A percentile compares a stretch with the other conserved stretches of the same genome.
phyloP scores from a whole-genome alignment of 1,284 basidiomycete genomes.

The Marasmius tenuissimus region DNA sequence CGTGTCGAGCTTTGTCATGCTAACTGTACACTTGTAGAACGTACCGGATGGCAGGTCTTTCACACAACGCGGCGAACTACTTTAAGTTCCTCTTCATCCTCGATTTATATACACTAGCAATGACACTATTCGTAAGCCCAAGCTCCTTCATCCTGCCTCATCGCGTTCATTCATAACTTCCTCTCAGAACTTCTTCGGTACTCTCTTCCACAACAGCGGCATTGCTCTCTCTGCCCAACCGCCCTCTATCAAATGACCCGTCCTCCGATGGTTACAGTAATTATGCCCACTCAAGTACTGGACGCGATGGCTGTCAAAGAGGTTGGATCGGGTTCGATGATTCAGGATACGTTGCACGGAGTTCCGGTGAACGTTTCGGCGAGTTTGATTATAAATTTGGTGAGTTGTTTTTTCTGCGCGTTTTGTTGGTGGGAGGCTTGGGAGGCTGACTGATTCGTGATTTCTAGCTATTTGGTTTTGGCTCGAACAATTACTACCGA shows the following conservation, averaged over 20 bases:
- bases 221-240: conserved; percentile 74
- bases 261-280: conserved; percentile 88
- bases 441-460: conserved; percentile 5
- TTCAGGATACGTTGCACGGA: conserved; percentile 76
- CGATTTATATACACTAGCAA: conserved; percentile 73
- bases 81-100: conserved; percentile 85
- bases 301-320: conserved; percentile 90
- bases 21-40: conserved; percentile 45
- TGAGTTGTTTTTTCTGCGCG: conserved; percentile 42
- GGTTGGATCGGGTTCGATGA: conserved; percentile 84
- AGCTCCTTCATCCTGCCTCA: background rate
- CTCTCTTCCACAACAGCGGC: conserved; percentile 79
- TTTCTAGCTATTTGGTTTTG: conserved; percentile 78
- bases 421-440: background rate
- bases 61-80: conserved; percentile 64
- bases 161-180: conserved; percentile 3
- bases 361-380: conserved; percentile 82
- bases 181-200: conserved; percentile 85
- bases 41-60: conserved; percentile 92
- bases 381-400: conserved; percentile 77
- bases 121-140: conserved; percentile 77
- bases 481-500: conserved; percentile 73
- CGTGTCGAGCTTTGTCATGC: conserved; percentile 1
- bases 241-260: conserved; percentile 85
- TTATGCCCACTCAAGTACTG: conserved; percentile 69